Evolutionary conservation across 306 rosid genomes (phyloP).

Genomic region (Gynostemma pentaphyllum): DNA sequence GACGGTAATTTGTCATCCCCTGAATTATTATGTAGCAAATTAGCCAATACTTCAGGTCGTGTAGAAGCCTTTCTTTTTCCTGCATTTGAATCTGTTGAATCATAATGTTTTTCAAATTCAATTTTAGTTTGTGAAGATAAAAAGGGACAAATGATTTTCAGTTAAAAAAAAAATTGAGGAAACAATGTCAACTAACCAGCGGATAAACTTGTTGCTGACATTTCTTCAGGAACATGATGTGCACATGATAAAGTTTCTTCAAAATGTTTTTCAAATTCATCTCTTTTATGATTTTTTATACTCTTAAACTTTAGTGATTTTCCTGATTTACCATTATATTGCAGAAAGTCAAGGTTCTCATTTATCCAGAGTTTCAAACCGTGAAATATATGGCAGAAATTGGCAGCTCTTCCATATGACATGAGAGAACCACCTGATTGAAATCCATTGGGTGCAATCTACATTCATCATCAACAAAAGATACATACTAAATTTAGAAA

Average conservation of each 20-base stretch:
- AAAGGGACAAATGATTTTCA: too few relatives aligned
- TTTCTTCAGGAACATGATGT: constrained; percentile 24
- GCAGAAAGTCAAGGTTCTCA: constrained; percentile 27
- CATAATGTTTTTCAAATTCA: not conserved
- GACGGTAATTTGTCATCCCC: constrained; percentile 34
- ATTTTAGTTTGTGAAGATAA: not conserved
- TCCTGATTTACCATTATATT: constrained; percentile 20
- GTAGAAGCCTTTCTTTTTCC: constrained; percentile 5
- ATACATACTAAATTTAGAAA: not conserved
- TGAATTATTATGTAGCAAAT: constrained; percentile 13
- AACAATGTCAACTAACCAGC: constrained; percentile 23
- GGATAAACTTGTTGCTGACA: constrained; percentile 11
- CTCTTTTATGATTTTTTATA: constrained; percentile 22
- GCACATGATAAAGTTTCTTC: constrained; percentile 24
- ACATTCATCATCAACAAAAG: constrained; percentile 6
- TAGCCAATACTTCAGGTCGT: constrained; percentile 18
- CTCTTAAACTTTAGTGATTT: constrained; percentile 25
- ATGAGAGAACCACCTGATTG: constrained; percentile 14
- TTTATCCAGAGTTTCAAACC: constrained; percentile 52
- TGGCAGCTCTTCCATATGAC: constrained; percentile 28
- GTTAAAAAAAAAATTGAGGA: not conserved
- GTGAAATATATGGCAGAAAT: constrained; percentile 39
- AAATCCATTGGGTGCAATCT: constrained; percentile 31
- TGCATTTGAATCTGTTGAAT: constrained; percentile 16
- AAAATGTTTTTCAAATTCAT: constrained; percentile 17